These are phyloP conservation scores for Phalaenopsis aphrodite DNA, from an alignment of 106 monocot genomes.

Conservation along the genomic window DNA sequence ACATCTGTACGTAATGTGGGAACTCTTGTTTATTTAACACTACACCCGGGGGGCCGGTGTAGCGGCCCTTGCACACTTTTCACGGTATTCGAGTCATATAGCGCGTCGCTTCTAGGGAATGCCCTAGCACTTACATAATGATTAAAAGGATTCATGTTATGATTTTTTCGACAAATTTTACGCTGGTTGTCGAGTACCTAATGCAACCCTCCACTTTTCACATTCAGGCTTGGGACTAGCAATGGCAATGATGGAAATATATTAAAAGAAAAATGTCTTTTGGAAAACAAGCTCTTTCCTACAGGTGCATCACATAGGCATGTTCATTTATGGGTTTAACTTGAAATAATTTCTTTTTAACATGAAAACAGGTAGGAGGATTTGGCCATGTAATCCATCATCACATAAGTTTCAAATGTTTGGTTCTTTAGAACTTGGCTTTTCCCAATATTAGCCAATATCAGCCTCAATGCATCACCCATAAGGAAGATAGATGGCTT, in stretches of 20 bases:
- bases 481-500: not conserved
- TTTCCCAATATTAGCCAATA: not conserved
- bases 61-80: too few species aligned
- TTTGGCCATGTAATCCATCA: not conserved
- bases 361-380: not conserved
- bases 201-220: too few species aligned
- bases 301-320: not conserved
- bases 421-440: not conserved
- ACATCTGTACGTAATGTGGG: too few species aligned
- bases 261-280: not conserved
- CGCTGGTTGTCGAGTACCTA: too few species aligned
- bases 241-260: not conserved
- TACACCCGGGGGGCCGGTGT: too few species aligned
- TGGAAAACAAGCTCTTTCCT: not conserved
- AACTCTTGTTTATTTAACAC: too few species aligned
- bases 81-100: too few species aligned
- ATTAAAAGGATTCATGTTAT: too few species aligned
- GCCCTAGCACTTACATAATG: too few species aligned
- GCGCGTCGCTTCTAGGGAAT: too few species aligned
- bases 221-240: too few species aligned
- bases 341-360: not conserved
- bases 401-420: not conserved
- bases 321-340: not conserved
- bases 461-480: not conserved
- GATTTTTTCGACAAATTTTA: too few species aligned